Evolutionary conservation across 2,329 filamentous ascomycete genomes (phyloP).

Genomic region (Pseudocercospora ulei): DNA sequence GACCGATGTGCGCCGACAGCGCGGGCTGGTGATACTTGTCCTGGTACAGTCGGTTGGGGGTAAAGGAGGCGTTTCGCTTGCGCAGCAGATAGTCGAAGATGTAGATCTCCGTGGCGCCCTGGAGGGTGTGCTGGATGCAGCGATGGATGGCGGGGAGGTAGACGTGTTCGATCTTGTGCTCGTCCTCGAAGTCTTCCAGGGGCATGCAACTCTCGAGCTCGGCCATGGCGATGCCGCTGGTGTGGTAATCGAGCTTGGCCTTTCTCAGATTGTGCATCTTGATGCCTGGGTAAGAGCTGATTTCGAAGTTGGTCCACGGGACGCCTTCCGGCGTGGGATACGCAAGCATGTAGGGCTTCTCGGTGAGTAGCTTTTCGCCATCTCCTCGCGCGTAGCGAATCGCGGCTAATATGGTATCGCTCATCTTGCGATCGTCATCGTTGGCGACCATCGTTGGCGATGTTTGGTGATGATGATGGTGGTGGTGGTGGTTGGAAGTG

Average conservation of each 20-base stretch:
- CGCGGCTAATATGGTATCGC: conserved; percentile 5
- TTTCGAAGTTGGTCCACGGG: conserved; percentile 11
- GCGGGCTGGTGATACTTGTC: conserved; percentile 9
- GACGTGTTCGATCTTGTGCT: conserved; percentile 5
- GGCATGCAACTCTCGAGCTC: conserved; percentile 5
- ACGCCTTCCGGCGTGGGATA: conserved; percentile 6
- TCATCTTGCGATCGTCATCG: conserved; percentile 1
- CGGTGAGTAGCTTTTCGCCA: conserved; percentile 3
- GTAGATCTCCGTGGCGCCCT: conserved; percentile 8
- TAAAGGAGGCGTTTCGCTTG: conserved; percentile 6
- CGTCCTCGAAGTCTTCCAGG: conserved; percentile 9
- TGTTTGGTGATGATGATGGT: too few species aligned
- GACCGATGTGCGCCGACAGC: conserved; percentile 13
- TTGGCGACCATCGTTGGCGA: background rate
- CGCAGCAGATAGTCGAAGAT: conserved; percentile 15
- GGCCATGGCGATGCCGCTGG: conserved; percentile 7
- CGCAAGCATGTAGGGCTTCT: conserved; percentile 12
- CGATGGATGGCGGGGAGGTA: conserved; percentile 9
- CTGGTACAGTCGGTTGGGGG: background rate
- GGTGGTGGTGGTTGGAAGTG: too few species aligned
- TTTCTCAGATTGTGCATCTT: conserved; percentile 8
- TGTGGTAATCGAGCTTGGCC: conserved; percentile 4
- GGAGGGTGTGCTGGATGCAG: conserved; percentile 5
- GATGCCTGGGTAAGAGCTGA: conserved; percentile 9
- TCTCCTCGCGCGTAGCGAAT: conserved; percentile 12